phyloP scores from a whole-genome alignment of 1,284 basidiomycete genomes.

The Neonothopanus nambi region DNA sequence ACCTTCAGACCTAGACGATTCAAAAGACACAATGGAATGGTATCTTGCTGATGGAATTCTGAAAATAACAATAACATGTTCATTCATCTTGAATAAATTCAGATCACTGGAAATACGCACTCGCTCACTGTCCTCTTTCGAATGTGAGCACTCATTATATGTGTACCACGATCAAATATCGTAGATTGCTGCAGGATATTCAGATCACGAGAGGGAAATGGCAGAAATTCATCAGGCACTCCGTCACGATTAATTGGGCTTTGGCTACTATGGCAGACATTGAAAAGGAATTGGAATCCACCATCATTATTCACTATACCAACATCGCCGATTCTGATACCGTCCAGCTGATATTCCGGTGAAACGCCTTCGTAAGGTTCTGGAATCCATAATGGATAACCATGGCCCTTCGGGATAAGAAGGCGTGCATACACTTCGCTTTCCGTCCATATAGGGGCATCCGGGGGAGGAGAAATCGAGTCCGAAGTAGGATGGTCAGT shows the following conservation, averaged over 20 bases:
- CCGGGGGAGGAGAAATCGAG: no score
- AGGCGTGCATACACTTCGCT: conserved; percentile 8
- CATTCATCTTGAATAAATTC: no score
- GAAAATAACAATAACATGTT: no score
- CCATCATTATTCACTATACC: conserved; percentile 18
- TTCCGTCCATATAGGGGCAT: no score
- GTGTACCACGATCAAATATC: no score
- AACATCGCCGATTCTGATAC: conserved; percentile 29
- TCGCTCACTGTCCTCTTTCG: no score
- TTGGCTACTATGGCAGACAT: conserved; percentile 10
- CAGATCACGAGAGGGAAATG: not conserved
- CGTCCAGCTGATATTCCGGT: conserved; percentile 20
- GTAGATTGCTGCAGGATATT: no score
- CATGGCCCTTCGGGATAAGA: conserved; percentile 15
- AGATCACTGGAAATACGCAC: no score
- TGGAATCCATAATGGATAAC: conserved; percentile 32
- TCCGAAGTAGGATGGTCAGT: no score
- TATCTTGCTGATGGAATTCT: no score
- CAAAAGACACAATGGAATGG: not conserved
- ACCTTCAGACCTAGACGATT: not conserved
- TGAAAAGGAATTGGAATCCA: conserved; percentile 21
- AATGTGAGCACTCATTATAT: no score
- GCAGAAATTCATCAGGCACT: conserved; percentile 10
- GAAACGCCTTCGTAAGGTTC: conserved; percentile 22
- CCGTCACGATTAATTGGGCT: conserved; percentile 13